Conservation (phyloP, 371 early-diverging fungal species). For the Cokeromyces recurvatus region DNA sequence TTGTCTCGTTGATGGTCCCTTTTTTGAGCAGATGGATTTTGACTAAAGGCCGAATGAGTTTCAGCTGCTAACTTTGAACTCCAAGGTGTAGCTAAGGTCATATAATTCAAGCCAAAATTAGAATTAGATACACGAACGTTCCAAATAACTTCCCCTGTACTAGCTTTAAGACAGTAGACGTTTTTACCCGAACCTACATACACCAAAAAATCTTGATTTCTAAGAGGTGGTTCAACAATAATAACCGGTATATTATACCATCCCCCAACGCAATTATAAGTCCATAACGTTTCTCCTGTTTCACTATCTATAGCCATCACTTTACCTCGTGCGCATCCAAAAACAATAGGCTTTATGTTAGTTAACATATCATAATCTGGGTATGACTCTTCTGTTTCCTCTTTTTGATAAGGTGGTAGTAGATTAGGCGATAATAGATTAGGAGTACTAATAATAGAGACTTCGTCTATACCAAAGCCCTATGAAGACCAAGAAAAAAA, state of each 20-base stretch:
- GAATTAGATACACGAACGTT: slow-evolving; percentile 15
- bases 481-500: too few relatives aligned
- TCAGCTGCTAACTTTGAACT: slow-evolving; percentile 31
- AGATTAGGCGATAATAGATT: slow-evolving; percentile 1
- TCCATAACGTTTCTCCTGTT: slow-evolving; percentile 26
- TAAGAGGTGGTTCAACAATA: slow-evolving; percentile 20
- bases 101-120: slow-evolving; percentile 14
- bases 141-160: slow-evolving; percentile 24
- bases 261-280: slow-evolving; percentile 28
- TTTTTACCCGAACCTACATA: slow-evolving; percentile 27
- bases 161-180: slow-evolving; percentile 22
- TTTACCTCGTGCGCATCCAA: slow-evolving; percentile 26
- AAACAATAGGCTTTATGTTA: slow-evolving; percentile 8
- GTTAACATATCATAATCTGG: not conserved
- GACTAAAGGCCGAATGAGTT: slow-evolving; percentile 15
- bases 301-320: slow-evolving; percentile 23
- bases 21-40: slow-evolving; percentile 8
- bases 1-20: slow-evolving; percentile 1
- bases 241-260: slow-evolving; percentile 20
- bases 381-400: not conserved
- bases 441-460: slow-evolving; percentile 11
- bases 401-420: not conserved
- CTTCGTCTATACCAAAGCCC: slow-evolving; percentile 12
- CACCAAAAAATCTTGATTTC: slow-evolving; percentile 3
- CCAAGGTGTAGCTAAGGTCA: slow-evolving; percentile 37